Evolutionary conservation across 805 yeast species (phyloP).

Genomic region (Lipomyces sp.): DNA sequence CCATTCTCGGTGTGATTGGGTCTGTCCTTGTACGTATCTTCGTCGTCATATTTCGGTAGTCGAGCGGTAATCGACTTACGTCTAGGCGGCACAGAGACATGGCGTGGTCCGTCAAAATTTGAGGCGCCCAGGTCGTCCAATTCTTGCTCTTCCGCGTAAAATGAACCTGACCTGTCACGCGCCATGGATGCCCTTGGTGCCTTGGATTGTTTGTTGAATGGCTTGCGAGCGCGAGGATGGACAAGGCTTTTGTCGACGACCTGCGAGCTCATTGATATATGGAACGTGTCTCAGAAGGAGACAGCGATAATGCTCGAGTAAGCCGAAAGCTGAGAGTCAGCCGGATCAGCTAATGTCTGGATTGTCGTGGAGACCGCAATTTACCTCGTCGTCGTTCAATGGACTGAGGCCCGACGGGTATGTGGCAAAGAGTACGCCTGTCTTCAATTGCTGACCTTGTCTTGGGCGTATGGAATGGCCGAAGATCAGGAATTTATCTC

Average conservation of each 20-base stretch:
- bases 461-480: background rate
- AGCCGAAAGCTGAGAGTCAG: background rate
- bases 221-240: slow-evolving; percentile 3
- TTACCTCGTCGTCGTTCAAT: background rate
- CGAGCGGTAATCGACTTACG: slow-evolving; percentile 14
- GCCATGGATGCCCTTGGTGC: background rate
- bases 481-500: background rate
- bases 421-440: background rate
- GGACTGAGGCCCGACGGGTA: background rate
- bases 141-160: slow-evolving; percentile 23
- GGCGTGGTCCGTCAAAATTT: slow-evolving; percentile 33
- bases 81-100: slow-evolving; percentile 31
- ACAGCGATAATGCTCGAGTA: background rate
- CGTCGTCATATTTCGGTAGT: slow-evolving; percentile 25
- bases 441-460: background rate
- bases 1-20: background rate
- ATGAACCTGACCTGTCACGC: no score
- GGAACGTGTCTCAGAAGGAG: background rate
- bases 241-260: background rate
- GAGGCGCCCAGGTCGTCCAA: slow-evolving; percentile 36
- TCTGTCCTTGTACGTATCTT: slow-evolving; percentile 1
- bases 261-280: background rate
- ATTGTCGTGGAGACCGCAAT: background rate
- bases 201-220: background rate
- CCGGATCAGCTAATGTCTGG: background rate